Evolutionary conservation across 2,329 filamentous ascomycete genomes (phyloP).

Genomic region (Helicocarpus griseus): DNA sequence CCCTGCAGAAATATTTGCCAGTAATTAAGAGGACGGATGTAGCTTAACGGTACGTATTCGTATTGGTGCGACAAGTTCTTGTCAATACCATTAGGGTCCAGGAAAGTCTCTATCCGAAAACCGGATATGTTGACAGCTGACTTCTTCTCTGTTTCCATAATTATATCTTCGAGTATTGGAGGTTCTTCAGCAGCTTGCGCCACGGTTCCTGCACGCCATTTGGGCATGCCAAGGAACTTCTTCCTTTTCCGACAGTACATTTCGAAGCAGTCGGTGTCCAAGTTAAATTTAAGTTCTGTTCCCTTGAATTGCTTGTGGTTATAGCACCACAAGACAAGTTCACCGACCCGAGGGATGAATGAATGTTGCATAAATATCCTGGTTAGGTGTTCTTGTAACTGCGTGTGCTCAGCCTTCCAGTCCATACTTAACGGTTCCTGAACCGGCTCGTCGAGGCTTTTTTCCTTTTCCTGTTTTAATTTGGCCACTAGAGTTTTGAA

Average conservation of each 20-base stretch:
- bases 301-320: slow-evolving; percentile 27
- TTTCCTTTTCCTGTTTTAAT: slow-evolving; percentile 33
- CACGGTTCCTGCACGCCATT: slow-evolving; percentile 50
- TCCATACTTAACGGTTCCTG: slow-evolving; percentile 45
- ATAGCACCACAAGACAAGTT: slow-evolving; percentile 46
- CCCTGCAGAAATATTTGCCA: slow-evolving; percentile 42
- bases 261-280: slow-evolving; percentile 19
- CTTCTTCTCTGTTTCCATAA: slow-evolving; percentile 29
- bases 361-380: slow-evolving; percentile 36
- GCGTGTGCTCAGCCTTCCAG: slow-evolving; percentile 43
- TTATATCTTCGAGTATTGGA: slow-evolving; percentile 37
- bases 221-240: slow-evolving; percentile 29
- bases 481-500: slow-evolving; percentile 42
- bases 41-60: slow-evolving; percentile 45
- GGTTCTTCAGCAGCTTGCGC: slow-evolving; percentile 41
- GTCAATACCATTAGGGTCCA: slow-evolving; percentile 40
- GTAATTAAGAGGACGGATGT: slow-evolving; percentile 45
- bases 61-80: slow-evolving; percentile 46
- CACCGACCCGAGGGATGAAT: slow-evolving; percentile 46
- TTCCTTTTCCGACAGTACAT: slow-evolving; percentile 25
- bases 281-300: slow-evolving; percentile 28
- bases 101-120: slow-evolving; percentile 48
- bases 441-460: slow-evolving; percentile 37
- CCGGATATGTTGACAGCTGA: slow-evolving; percentile 42
- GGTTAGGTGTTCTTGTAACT: slow-evolving; percentile 33